Evolutionary conservation across 306 rosid species (phyloP).

Genomic region (Elaeagnus macrophylla): DNA sequence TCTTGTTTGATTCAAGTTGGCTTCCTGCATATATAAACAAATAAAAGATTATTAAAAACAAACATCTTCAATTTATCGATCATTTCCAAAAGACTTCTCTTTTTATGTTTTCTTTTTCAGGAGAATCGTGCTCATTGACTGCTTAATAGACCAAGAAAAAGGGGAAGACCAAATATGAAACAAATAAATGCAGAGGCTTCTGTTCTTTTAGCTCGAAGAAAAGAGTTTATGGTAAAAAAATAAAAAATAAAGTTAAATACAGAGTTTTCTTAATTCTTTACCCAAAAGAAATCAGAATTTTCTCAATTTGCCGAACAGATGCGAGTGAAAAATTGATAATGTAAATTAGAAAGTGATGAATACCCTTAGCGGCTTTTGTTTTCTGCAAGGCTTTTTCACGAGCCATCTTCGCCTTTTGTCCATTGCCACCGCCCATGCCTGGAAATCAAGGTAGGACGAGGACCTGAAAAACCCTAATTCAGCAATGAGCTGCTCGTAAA

Average conservation of each 20-base stretch:
- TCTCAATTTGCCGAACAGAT: background rate
- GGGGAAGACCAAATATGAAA: too few relatives aligned
- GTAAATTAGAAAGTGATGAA: background rate
- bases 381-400: constrained; percentile 48
- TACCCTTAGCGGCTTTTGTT: constrained; percentile 39
- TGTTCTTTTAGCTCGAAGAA: too few relatives aligned
- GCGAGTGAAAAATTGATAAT: background rate
- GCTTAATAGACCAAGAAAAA: background rate
- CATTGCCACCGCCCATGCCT: constrained; percentile 56
- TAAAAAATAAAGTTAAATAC: background rate
- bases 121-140: background rate
- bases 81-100: too few relatives aligned
- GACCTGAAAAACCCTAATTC: constrained; percentile 48
- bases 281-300: background rate
- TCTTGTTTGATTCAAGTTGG: constrained; percentile 45
- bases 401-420: constrained; percentile 46
- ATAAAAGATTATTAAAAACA: background rate
- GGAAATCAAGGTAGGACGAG: constrained; percentile 16
- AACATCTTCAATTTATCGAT: background rate
- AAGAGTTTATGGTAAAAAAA: background rate
- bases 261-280: background rate
- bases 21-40: constrained; percentile 31
- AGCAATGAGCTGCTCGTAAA: background rate
- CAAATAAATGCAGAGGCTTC: background rate
- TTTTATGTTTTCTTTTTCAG: background rate